Conservation (phyloP, 2,329 filamentous ascomycete genomes). For the Sarocladium strictum region DNA sequence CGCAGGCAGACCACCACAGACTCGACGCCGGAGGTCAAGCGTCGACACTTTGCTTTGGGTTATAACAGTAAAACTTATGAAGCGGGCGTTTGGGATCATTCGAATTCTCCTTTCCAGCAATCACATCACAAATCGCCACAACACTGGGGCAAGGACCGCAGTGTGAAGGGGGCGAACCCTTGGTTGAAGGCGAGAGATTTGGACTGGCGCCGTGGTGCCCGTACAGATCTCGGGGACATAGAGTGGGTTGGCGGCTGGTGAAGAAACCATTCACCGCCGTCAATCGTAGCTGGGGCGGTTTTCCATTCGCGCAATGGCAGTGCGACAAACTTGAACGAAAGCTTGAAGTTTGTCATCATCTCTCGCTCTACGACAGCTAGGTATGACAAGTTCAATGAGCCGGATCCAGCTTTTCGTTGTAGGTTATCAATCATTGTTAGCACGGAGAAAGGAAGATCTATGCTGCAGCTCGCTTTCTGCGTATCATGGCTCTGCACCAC, state of each 20-base stretch:
- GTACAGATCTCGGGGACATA: slow-evolving; percentile 67
- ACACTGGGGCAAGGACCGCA: slow-evolving; percentile 36
- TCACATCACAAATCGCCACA: slow-evolving; percentile 26
- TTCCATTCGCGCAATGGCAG: slow-evolving; percentile 11
- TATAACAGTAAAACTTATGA: slow-evolving; percentile 36
- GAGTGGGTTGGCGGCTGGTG: slow-evolving; percentile 58
- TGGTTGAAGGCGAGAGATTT: slow-evolving; percentile 54
- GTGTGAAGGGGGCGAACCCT: slow-evolving; percentile 31
- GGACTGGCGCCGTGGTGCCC: slow-evolving; percentile 57
- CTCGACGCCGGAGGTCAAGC: slow-evolving; percentile 43
- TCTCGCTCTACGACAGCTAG: neutral
- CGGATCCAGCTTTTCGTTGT: neutral
- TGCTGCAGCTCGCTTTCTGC: slow-evolving; percentile 57
- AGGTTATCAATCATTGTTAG: slow-evolving; percentile 16
- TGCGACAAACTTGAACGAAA: slow-evolving; percentile 9
- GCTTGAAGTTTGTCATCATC: slow-evolving; percentile 11
- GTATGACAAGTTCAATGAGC: slow-evolving; percentile 5
- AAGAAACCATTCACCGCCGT: slow-evolving; percentile 29
- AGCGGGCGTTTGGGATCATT: slow-evolving; percentile 42
- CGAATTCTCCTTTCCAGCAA: slow-evolving; percentile 21
- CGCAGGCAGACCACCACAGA: slow-evolving; percentile 56
- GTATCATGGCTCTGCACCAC: slow-evolving; percentile 48
- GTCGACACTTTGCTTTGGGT: slow-evolving; percentile 41
- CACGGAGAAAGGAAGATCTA: slow-evolving; percentile 22
- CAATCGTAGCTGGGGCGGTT: slow-evolving; percentile 57